phyloP scores from a whole-genome alignment of 2,329 filamentous ascomycete genomes.

The Aspergillus carbonarius region DNA sequence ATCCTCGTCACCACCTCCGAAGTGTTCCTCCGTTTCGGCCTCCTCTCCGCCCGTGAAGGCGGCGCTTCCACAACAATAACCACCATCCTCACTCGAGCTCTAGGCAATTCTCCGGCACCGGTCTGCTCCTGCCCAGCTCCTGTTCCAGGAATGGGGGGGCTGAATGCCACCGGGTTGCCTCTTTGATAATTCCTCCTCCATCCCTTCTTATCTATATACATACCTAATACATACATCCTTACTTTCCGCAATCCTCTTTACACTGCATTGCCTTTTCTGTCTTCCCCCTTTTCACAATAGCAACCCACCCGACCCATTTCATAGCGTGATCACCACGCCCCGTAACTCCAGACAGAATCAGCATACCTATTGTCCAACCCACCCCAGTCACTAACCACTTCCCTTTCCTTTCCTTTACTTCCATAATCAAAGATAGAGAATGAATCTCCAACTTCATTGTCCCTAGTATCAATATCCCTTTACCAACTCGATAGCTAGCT shows the following conservation, averaged over 20 bases:
- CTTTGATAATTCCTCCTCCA: neutral
- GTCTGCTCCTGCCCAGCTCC: slow-evolving; percentile 10
- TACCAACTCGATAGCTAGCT: too few relatives aligned
- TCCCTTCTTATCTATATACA: neutral
- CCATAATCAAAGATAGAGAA: too few relatives aligned
- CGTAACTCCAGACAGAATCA: too few relatives aligned
- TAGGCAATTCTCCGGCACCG: neutral
- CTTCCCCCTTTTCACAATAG: too few relatives aligned
- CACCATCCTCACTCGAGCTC: slow-evolving; percentile 17
- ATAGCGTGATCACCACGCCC: too few relatives aligned
- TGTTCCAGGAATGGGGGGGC: neutral
- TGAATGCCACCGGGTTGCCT: neutral
- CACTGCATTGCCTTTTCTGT: neutral
- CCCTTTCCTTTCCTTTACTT: too few relatives aligned
- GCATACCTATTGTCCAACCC: too few relatives aligned
- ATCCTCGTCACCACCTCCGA: slow-evolving; percentile 90
- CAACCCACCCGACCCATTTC: too few relatives aligned
- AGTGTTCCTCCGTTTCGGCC: slow-evolving; percentile 79
- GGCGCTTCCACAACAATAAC: slow-evolving; percentile 4
- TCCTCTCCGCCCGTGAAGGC: slow-evolving; percentile 52
- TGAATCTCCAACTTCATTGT: too few relatives aligned
- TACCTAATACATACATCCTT: neutral
- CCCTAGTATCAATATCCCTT: too few relatives aligned
- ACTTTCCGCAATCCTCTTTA: neutral
- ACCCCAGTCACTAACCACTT: too few relatives aligned